phyloP scores from a whole-genome alignment of 768 basidiomycete species.

The Mycena olivaceomarginata region DNA sequence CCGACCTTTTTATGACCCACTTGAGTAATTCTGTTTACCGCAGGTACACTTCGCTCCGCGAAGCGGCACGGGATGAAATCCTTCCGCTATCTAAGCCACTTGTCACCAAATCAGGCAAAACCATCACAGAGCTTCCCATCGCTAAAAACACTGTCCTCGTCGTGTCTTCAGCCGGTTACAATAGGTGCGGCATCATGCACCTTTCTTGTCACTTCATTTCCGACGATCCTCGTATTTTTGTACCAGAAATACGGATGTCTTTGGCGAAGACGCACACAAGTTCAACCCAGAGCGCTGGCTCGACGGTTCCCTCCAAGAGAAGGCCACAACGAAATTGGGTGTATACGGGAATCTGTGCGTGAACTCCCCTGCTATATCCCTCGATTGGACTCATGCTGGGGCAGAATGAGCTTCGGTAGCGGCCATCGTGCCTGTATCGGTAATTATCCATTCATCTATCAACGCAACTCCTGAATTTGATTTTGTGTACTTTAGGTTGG shows the following conservation, averaged over 20 bases:
- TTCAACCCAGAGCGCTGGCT: slow-evolving; percentile 79
- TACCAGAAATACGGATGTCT: slow-evolving; percentile 67
- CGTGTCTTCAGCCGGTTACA: slow-evolving; percentile 72
- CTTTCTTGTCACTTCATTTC: neutral
- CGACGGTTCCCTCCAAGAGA: slow-evolving; percentile 49
- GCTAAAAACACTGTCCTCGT: slow-evolving; percentile 72
- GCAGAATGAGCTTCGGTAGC: slow-evolving; percentile 68
- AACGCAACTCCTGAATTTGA: neutral
- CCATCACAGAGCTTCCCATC: slow-evolving; percentile 65
- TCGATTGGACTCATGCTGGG: neutral
- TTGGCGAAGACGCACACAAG: slow-evolving; percentile 73
- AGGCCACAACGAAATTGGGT: slow-evolving; percentile 62
- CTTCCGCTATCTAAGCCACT: slow-evolving; percentile 77
- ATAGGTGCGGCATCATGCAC: slow-evolving; percentile 57
- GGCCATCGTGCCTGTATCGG: slow-evolving; percentile 67
- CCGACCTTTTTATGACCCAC: neutral
- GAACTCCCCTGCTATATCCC: neutral
- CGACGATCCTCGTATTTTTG: neutral
- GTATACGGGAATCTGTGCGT: slow-evolving; percentile 70
- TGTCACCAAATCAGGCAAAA: slow-evolving; percentile 64
- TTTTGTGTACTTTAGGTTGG: slow-evolving; percentile 56
- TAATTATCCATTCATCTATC: neutral
- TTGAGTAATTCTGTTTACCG: neutral
- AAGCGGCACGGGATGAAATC: slow-evolving; percentile 70
- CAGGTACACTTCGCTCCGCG: slow-evolving; percentile 2